These are phyloP conservation scores for Furcasterigmium furcatum DNA, from an alignment of 2,329 filamentous ascomycete species.

Conservation along the genomic window DNA sequence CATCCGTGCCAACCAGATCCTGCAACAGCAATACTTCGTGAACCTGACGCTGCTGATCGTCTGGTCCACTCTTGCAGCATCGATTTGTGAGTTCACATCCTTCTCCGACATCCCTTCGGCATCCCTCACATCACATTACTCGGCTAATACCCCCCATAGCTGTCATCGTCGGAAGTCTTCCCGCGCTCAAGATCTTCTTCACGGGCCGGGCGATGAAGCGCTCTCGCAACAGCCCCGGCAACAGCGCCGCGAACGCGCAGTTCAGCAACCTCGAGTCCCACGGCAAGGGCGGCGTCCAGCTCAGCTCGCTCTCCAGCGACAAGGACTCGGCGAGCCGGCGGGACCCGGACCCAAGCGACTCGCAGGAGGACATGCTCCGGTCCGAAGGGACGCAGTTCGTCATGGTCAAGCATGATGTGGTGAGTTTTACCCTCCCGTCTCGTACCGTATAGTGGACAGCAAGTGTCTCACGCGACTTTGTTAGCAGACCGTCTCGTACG, in stretches of 20 bases:
- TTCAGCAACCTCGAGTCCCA: not conserved
- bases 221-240: not conserved
- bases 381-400: not conserved
- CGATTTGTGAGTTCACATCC: conserved; percentile 13
- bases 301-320: conserved; percentile 9
- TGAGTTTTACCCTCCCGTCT: not conserved
- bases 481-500: not conserved
- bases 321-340: conserved; percentile 7
- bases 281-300: conserved; percentile 9
- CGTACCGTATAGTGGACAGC: not conserved
- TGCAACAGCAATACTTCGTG: conserved; percentile 12
- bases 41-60: conserved; percentile 14
- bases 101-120: too few species aligned
- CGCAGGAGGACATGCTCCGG: conserved; percentile 14
- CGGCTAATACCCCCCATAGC: not conserved
- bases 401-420: conserved; percentile 1
- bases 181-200: conserved; percentile 14
- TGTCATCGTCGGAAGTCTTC: conserved; percentile 16
- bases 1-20: conserved; percentile 16
- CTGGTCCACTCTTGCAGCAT: conserved; percentile 8
- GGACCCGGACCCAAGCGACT: conserved; percentile 7
- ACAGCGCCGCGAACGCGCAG: conserved; percentile 1
- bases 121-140: not conserved
- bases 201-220: conserved; percentile 8
- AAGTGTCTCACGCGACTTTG: not conserved